Evolutionary conservation across 179 eudicot genomes (phyloP), one percentile per base, ranked within the genome.

Genomic region (Heliamphora pulchella): DNA sequence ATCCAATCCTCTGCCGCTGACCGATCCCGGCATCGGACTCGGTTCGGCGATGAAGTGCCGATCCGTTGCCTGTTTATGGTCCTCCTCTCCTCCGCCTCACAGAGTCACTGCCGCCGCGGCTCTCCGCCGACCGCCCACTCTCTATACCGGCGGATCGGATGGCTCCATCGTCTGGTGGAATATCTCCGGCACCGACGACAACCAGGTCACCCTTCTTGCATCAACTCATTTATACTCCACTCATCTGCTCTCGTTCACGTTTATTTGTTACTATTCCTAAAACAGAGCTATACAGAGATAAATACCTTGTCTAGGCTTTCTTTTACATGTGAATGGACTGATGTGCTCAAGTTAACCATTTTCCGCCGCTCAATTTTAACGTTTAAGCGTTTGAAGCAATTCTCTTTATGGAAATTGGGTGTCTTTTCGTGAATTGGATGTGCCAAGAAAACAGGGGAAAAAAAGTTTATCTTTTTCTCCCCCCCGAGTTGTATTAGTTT

Each of bases 81-180:
- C 97, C 70, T 88, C 82, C 74, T 86, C 91, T 50, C 94, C 94
- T 14, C 98, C 98, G 81, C 79, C 83, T 9, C 99, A 96, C 81
- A 86, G 80, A 67, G 88, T 96, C 86, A 91, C 92, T 77, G 91
- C 98, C 87, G 86, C 85, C 79, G 86, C 92, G 73, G 85, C 79
- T 13, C 87, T 88, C 61, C 54, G 77, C 63, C 80, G 77, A 4
- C 98, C 98, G 20, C 88, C 94, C 18, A 88, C 96, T 81, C 90
- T 96, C 17, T 96, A 90, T 89, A 96, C 99, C 82, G 99, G 94
- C 89, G 97, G 93, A 74, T 82, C 92, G 76, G 97, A 96, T 87
- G 99, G 99, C 91, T 90, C 97, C 89, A 84, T 96, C 87, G 83
- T 90, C 90, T 92, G 94, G 93, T 96, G 99, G 99, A 88, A 87